These are phyloP conservation scores for Venturiaceae sp. DNA, from an alignment of 2,329 filamentous ascomycete species.

Conservation along the genomic window DNA sequence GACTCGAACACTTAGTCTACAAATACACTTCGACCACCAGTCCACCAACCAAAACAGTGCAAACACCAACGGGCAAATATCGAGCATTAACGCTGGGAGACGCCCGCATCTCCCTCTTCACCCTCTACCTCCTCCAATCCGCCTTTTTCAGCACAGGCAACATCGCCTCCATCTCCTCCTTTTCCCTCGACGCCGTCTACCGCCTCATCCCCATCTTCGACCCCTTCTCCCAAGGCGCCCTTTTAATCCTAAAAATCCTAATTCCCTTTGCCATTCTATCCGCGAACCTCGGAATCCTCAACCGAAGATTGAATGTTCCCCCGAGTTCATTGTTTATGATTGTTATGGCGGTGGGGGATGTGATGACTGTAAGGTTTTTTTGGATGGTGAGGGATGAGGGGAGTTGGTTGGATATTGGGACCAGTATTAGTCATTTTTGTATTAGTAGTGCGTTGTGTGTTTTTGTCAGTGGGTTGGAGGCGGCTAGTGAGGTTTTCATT, in stretches of 20 bases:
- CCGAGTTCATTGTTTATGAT: conserved; percentile 84
- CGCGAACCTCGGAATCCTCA: conserved; percentile 88
- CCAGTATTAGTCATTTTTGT: conserved; percentile 88
- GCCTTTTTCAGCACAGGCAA: conserved; percentile 97
- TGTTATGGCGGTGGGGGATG: conserved; percentile 83
- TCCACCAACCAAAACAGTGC: conserved; percentile 27
- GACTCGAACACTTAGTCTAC: conserved; percentile 75
- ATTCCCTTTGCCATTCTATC: conserved; percentile 89
- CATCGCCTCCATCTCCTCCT: conserved; percentile 85
- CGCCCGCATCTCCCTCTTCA: conserved; percentile 81
- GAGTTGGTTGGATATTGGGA: conserved; percentile 94
- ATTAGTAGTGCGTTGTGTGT: conserved; percentile 85
- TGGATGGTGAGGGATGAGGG: conserved; percentile 96
- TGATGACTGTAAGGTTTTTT: conserved; percentile 92
- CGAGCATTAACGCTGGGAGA: conserved; percentile 74
- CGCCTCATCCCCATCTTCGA: conserved; percentile 87
- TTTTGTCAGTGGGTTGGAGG: conserved; percentile 82
- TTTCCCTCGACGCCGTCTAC: conserved; percentile 82
- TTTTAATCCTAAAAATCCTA: conserved; percentile 82
- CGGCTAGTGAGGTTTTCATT: conserved; percentile 74
- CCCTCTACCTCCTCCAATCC: conserved; percentile 88
- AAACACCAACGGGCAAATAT: conserved; percentile 32
- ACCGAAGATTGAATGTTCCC: conserved; percentile 71
- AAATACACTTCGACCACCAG: conserved; percentile 25
- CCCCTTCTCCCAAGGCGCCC: conserved; percentile 80